Evolutionary conservation across 371 early-diverging fungal genomes (phyloP).

Genomic region (Mucor mucedo): DNA sequence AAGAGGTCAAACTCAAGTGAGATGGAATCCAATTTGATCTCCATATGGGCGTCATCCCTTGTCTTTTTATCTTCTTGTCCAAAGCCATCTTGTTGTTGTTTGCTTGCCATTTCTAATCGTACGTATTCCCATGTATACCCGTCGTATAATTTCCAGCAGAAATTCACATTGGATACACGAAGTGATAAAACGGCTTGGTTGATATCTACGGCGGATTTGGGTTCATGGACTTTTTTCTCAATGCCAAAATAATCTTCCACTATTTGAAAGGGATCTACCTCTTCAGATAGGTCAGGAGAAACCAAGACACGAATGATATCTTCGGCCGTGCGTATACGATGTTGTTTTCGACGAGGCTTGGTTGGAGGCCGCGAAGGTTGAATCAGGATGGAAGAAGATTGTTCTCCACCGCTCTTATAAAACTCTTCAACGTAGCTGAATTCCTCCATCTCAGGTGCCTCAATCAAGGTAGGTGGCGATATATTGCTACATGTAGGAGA

Average conservation of each 20-base stretch:
- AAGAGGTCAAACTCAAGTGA: constrained; percentile 65
- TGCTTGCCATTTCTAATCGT: constrained; percentile 20
- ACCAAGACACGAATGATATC: constrained; percentile 19
- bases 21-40: constrained; percentile 59
- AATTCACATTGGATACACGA: constrained; percentile 61
- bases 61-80: constrained; percentile 7
- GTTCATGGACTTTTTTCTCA: constrained; percentile 29
- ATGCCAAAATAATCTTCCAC: constrained; percentile 68
- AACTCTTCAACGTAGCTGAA: constrained; percentile 61
- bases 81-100: constrained; percentile 22
- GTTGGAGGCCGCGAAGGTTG: constrained; percentile 18
- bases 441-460: constrained; percentile 27
- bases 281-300: constrained; percentile 24
- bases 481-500: constrained; percentile 6
- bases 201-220: constrained; percentile 33
- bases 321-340: constrained; percentile 15
- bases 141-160: constrained; percentile 69
- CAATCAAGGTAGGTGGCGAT: constrained; percentile 24
- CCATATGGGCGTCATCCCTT: constrained; percentile 42
- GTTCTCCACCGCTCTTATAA: constrained; percentile 28
- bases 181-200: constrained; percentile 48
- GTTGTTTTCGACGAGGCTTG: constrained; percentile 39
- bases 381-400: neutral
- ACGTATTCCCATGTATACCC: constrained; percentile 62
- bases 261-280: constrained; percentile 39